phyloP scores from a whole-genome alignment of 2,329 filamentous ascomycete genomes.

The Ceratocystis eucalypticola region DNA sequence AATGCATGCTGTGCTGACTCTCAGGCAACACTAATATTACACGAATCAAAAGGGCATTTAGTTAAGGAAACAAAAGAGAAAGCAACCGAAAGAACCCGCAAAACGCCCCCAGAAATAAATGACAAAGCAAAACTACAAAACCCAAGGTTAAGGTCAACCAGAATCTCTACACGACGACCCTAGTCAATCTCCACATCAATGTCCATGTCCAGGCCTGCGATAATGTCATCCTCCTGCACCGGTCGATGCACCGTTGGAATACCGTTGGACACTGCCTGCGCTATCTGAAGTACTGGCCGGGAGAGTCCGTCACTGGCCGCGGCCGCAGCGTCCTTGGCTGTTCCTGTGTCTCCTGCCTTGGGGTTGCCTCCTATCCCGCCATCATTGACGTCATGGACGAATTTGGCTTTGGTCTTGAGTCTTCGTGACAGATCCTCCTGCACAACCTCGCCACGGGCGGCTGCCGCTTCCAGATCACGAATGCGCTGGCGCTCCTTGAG shows the following conservation, averaged over 20 bases:
- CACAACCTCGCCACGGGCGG: constrained; percentile 49
- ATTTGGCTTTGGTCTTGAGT: constrained; percentile 53
- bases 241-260: constrained; percentile 61
- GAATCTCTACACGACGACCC: not conserved
- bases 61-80: not conserved
- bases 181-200: constrained; percentile 59
- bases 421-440: constrained; percentile 47
- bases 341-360: constrained; percentile 25
- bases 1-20: no score
- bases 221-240: constrained; percentile 82
- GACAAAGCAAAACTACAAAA: not conserved
- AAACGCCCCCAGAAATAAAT: not conserved
- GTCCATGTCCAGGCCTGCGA: constrained; percentile 75
- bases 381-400: constrained; percentile 49
- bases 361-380: not conserved
- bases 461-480: constrained; percentile 46
- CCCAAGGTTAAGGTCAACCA: not conserved
- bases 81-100: not conserved
- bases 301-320: not conserved
- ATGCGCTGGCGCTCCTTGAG: constrained; percentile 59
- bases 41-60: not conserved
- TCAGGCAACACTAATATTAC: not conserved
- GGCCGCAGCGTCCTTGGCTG: constrained; percentile 26
- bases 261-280: constrained; percentile 29
- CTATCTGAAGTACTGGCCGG: constrained; percentile 16